Conservation (phyloP, 2,329 filamentous ascomycete species). For the Paracamarosporium sp. region DNA sequence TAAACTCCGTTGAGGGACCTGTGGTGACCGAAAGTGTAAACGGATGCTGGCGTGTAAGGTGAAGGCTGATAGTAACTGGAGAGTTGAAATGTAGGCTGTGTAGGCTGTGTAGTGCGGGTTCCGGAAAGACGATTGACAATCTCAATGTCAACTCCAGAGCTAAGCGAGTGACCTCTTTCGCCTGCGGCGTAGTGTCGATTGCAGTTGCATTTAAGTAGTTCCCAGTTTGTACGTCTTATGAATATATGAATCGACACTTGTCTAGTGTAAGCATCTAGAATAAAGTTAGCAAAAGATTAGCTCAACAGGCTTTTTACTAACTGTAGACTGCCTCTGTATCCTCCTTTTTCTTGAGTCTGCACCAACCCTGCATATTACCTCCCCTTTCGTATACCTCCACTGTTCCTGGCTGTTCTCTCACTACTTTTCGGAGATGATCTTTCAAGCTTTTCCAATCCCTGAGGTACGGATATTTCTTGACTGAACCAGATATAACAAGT, state of each 20-base stretch:
- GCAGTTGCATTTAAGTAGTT: slow-evolving; percentile 45
- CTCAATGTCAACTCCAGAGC: slow-evolving; percentile 39
- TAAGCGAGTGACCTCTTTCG: slow-evolving; percentile 33
- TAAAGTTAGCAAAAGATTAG: background rate
- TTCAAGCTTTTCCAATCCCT: slow-evolving; percentile 46
- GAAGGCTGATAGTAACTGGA: slow-evolving; percentile 26
- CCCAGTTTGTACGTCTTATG: slow-evolving; percentile 34
- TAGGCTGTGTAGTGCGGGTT: slow-evolving; percentile 16
- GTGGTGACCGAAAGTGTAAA: slow-evolving; percentile 26
- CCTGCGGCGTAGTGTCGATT: slow-evolving; percentile 30
- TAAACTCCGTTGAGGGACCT: slow-evolving; percentile 28
- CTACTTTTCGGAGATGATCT: slow-evolving; percentile 40
- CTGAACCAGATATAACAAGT: slow-evolving; percentile 36
- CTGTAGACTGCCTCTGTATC: slow-evolving; percentile 44
- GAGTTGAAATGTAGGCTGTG: slow-evolving; percentile 29
- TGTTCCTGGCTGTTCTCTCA: slow-evolving; percentile 46
- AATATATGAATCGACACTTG: slow-evolving; percentile 41
- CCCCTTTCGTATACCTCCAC: slow-evolving; percentile 36
- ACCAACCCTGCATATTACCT: slow-evolving; percentile 44
- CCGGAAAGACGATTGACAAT: slow-evolving; percentile 29
- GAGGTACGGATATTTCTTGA: slow-evolving; percentile 33
- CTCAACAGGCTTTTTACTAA: slow-evolving; percentile 17
- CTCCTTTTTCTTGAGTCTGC: slow-evolving; percentile 37
- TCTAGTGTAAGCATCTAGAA: slow-evolving; percentile 28
- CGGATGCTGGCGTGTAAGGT: slow-evolving; percentile 22